phyloP scores from a whole-genome alignment of 306 rosid species.

The Prunus salicina region DNA sequence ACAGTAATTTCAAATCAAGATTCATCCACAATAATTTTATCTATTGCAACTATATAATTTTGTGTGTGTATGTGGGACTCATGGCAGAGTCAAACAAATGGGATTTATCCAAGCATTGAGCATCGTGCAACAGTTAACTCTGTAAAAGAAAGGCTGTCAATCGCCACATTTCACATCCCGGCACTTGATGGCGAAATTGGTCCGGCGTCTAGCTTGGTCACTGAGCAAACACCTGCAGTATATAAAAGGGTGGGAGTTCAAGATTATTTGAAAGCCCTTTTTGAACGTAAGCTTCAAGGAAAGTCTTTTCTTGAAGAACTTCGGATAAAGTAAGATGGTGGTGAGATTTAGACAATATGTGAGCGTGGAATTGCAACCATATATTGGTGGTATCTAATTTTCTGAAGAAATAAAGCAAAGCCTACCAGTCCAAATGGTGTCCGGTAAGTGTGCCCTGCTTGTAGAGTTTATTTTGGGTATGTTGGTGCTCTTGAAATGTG shows the following conservation, averaged over 20 bases:
- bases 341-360: too few relatives aligned
- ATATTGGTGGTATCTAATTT: too few relatives aligned
- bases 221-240: conserved; percentile 18
- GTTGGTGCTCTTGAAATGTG: conserved; percentile 18
- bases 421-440: too few relatives aligned
- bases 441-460: too few relatives aligned
- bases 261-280: not conserved
- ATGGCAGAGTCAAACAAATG: conserved; percentile 26
- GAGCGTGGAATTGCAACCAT: too few relatives aligned
- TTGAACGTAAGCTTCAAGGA: conserved; percentile 16
- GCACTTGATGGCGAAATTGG: conserved; percentile 12
- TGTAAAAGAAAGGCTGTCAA: conserved; percentile 27
- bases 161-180: conserved; percentile 20
- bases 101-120: conserved; percentile 28
- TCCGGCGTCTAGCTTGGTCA: conserved; percentile 21
- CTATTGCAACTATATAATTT: not conserved
- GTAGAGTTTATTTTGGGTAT: too few relatives aligned
- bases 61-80: not conserved
- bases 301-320: conserved; percentile 18
- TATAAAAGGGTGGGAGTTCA: not conserved
- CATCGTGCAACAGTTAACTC: conserved; percentile 27
- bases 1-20: too few relatives aligned
- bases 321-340: not conserved
- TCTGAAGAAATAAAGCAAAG: too few relatives aligned
- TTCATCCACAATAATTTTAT: not conserved